Percentiles rank a stretch among this genome's conserved stretches.
These are phyloP conservation scores for Auriculariales sp. DNA, from an alignment of 768 basidiomycete species.

Conservation along the genomic window DNA sequence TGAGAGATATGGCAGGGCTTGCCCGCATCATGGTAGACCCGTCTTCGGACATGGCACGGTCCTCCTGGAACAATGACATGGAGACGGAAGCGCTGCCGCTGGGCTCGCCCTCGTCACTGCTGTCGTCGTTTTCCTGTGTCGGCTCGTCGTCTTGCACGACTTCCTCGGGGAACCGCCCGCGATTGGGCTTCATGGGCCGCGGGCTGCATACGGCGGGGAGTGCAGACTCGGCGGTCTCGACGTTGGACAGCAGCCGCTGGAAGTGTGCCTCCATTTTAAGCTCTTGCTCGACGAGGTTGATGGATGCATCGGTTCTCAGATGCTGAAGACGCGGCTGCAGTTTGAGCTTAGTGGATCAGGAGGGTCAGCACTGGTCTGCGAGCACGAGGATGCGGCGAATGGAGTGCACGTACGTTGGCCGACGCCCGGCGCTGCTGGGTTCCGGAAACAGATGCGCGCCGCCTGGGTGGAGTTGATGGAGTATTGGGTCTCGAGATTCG, in stretches of 20 bases:
- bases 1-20: background rate
- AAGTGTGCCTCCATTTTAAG: constrained; percentile 1
- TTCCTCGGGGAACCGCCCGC: background rate
- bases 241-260: background rate
- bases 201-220: background rate
- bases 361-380: background rate
- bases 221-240: background rate
- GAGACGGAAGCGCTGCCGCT: background rate
- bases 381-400: background rate
- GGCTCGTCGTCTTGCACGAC: background rate
- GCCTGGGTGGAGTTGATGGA: background rate
- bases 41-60: background rate
- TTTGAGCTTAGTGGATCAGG: background rate
- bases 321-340: background rate
- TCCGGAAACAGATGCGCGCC: background rate
- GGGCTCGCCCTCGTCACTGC: background rate
- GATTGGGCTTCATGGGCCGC: background rate
- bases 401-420: background rate
- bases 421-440: background rate
- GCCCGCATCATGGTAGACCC: background rate
- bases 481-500: background rate
- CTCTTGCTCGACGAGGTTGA: background rate
- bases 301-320: background rate
- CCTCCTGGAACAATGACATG: background rate
- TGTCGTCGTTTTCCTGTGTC: background rate